Base-by-base conservation (phyloP, 768 basidiomycete genomes). In the Lactarius hatsudake region DNA sequence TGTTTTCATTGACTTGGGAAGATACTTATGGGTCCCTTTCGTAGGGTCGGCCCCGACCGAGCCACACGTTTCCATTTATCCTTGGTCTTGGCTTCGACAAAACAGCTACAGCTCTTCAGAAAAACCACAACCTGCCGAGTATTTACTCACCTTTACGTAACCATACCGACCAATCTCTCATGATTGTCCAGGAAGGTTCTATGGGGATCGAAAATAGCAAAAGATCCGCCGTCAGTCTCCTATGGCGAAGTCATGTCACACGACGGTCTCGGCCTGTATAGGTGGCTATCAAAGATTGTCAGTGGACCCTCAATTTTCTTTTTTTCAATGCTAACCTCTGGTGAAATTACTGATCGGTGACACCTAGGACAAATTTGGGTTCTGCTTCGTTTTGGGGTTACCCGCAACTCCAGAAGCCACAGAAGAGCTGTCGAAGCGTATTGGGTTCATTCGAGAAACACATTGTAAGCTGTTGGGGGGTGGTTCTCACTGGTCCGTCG, bases 401-500 rank as follows among this genome's bases (percentile, higher is more conserved):
- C 93, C 95, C 4, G 75, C 83, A 0, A 93, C 88, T 0, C 83
- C 91, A 6, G 89, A 94, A 75, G 91, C 87, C 3, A 99, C 96
- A 0, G 93, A 98, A 74, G 80, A 83, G 69, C 81, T 98, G 1
- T 81, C 87, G 13, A 76, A 83, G 64, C 84, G 90, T 40, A 94
- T 98, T 67, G 90, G 87, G 4, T 93, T 91, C 73, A 95, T 97
- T 65, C 86, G 96, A 54, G 88, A 96, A 76, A 98, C 96, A 0
- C 87, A 89, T 61, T 89, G 86, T 83, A 63, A 67, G 80, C 65
- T 23, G 42, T 54, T 54, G 1, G n/a, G 36, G 10, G 13, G 2
- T 36, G 28, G 13, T 53, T 38, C 51, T 34, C 38, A 32, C 18
- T 9, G 12, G 59, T 30, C 30, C 32, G 2, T 45, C 23, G 43